Conservation (phyloP, 169 alveolate genomes). For the Eimeria necatrix region DNA sequence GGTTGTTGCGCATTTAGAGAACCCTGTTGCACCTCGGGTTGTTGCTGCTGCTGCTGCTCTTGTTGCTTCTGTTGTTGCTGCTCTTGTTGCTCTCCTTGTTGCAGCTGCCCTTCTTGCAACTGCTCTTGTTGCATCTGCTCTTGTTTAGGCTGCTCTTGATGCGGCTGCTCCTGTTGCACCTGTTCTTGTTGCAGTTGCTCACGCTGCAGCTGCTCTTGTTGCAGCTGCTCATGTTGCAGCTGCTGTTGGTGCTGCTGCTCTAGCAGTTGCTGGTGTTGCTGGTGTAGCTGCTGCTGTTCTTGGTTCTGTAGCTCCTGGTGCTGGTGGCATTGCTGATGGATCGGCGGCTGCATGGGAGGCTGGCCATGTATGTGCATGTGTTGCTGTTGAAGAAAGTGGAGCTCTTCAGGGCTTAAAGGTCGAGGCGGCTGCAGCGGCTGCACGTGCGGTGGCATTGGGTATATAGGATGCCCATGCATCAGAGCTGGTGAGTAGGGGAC, state of each 20-base stretch:
- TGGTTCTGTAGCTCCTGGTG: neutral
- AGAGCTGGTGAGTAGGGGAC: no score
- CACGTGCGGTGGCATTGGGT: neutral
- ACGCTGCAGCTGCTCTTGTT: neutral
- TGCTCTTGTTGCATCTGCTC: neutral
- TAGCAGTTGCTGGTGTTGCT: neutral
- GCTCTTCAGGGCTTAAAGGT: neutral
- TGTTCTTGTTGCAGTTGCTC: neutral
- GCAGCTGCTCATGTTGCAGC: neutral
- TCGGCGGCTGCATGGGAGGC: constrained; percentile 27
- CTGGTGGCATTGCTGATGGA: neutral
- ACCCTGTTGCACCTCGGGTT: neutral
- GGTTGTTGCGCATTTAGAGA: no score
- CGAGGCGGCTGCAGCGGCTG: constrained; percentile 16
- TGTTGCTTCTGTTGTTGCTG: neutral
- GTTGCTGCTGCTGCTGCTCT: neutral
- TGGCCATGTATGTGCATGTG: neutral
- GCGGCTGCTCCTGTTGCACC: neutral
- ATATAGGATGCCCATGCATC: no score
- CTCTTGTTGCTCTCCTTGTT: neutral
- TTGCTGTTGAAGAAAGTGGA: neutral
- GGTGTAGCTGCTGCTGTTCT: neutral
- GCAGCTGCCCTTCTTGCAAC: neutral
- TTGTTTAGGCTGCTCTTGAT: neutral
- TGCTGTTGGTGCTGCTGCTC: neutral